A percentile compares a stretch with the other conserved stretches of the same genome.
These are phyloP conservation scores for Urochloa ruziziensis DNA, from an alignment of 176 grass and related monocot species.

Conservation along the genomic window DNA sequence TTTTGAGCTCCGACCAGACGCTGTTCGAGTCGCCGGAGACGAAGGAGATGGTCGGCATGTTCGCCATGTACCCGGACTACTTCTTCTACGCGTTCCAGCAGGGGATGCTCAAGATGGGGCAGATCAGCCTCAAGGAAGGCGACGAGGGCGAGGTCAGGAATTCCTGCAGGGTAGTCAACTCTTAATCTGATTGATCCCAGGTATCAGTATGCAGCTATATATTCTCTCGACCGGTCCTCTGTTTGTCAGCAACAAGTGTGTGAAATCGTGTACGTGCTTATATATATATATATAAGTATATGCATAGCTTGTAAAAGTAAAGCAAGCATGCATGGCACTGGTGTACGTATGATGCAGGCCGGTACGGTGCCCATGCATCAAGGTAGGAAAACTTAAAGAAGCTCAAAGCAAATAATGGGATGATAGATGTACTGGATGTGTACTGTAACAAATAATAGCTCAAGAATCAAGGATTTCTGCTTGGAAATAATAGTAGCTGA, in stretches of 20 bases:
- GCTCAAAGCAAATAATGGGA: neutral
- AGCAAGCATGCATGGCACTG: neutral
- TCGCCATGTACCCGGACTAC: slow-evolving; percentile 59
- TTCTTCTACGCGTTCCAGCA: slow-evolving; percentile 85
- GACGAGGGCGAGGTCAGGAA: slow-evolving; percentile 64
- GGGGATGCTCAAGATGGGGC: slow-evolving; percentile 88
- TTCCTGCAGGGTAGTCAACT: slow-evolving; percentile 61
- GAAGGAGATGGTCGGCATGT: slow-evolving; percentile 46
- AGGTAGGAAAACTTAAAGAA: neutral
- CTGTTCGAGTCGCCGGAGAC: slow-evolving; percentile 68
- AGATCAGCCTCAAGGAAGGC: slow-evolving; percentile 73
- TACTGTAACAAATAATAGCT: neutral
- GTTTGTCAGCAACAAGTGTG: neutral
- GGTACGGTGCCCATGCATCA: neutral
- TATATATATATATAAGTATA: no score
- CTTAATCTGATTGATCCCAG: neutral
- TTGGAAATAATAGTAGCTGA: no score
- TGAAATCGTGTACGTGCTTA: neutral
- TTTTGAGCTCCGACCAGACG: slow-evolving; percentile 76
- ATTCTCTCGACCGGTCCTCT: neutral
- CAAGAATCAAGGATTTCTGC: neutral
- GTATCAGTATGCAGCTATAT: neutral
- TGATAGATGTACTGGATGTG: neutral
- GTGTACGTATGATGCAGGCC: neutral
- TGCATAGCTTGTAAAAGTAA: neutral